phyloP scores from a whole-genome alignment of 2,329 filamentous ascomycete genomes.

The Cryphonectria parasitica region DNA sequence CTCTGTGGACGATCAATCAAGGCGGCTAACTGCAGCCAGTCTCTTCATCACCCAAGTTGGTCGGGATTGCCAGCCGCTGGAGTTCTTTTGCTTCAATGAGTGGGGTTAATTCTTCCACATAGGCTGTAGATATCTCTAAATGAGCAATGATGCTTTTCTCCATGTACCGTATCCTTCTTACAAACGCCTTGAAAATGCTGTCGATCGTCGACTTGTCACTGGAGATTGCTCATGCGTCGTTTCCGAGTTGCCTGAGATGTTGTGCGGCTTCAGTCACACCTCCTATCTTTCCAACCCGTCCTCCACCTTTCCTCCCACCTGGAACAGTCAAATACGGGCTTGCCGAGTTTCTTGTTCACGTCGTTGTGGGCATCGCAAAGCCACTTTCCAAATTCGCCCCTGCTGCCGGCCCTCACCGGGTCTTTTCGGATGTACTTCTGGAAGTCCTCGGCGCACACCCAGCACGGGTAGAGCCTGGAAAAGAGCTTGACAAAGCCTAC shows the following conservation, averaged over 20 bases:
- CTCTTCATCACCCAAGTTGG: background rate
- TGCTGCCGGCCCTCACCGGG: constrained; percentile 61
- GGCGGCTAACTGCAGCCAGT: too few species aligned
- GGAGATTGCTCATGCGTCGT: background rate
- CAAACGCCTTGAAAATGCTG: constrained; percentile 20
- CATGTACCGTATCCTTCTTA: constrained; percentile 4
- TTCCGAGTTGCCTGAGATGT: background rate
- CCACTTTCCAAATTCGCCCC: constrained; percentile 78
- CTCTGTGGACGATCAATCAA: background rate
- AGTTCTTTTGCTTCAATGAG: background rate
- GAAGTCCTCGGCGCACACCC: constrained; percentile 94
- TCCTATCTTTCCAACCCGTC: constrained; percentile 79
- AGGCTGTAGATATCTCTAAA: constrained; percentile 2
- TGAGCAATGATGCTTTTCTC: constrained; percentile 25
- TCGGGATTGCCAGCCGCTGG: background rate
- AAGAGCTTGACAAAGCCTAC: constrained; percentile 79
- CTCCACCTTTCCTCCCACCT: constrained; percentile 94
- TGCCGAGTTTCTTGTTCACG: constrained; percentile 87
- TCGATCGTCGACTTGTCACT: background rate
- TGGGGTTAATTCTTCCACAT: constrained; percentile 12
- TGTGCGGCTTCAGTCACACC: constrained; percentile 54
- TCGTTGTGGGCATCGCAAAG: constrained; percentile 87
- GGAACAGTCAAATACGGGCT: constrained; percentile 85
- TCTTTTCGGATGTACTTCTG: constrained; percentile 77
- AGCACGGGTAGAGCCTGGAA: constrained; percentile 89